Evolutionary conservation across 176 grass and related monocot genomes (phyloP), one percentile per base, ranked within the genome.

Genomic region (Cymbopogon citratus): DNA sequence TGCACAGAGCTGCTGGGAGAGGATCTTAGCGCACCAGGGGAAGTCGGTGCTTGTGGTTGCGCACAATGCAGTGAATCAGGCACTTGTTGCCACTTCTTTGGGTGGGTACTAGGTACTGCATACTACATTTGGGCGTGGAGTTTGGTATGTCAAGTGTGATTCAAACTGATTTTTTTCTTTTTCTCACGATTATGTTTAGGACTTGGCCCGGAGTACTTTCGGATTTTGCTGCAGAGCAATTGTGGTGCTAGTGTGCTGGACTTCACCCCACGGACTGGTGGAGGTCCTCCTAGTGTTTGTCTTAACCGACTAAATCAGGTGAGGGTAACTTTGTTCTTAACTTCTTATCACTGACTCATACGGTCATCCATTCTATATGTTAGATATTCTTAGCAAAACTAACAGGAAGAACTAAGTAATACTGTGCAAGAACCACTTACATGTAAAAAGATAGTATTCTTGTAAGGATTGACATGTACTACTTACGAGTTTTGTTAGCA

Each of bases 221-320:
- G 95, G 76, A 56, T 86, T 87, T 88, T 98, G 24, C 88, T 98
- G 33, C 92, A 98, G 69, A 98, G 95, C 66, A 98, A 95, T n/a
- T 98, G 95, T 27, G 95, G 95, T 1, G 95, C 77, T n/a, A 95
- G 88, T 57, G 92, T 93, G 52, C 46, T 98, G 63, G 95, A 98
- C 63, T 98, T 98, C 81, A 93, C 77, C 40, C 95, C 90, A 67
- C 31, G 31, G 31, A 33, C 31, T 33, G 40, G 70, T 5, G 88
- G 82, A 54, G 81, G 88, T 12, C 77, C 79, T 83, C 84, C 92
- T 43, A 85, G 27, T 73, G 94, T 99, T 35, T 95, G 92, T 71
- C 91, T 99, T 65, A 93, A 95, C 71, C 96, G 92, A 49, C 81
- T 95, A 79, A 95, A 99, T 89, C 92, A 95, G 90, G 96, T 88